Evolutionary conservation across 805 yeast species (phyloP).

Genomic region (Lipomyces sp.): DNA sequence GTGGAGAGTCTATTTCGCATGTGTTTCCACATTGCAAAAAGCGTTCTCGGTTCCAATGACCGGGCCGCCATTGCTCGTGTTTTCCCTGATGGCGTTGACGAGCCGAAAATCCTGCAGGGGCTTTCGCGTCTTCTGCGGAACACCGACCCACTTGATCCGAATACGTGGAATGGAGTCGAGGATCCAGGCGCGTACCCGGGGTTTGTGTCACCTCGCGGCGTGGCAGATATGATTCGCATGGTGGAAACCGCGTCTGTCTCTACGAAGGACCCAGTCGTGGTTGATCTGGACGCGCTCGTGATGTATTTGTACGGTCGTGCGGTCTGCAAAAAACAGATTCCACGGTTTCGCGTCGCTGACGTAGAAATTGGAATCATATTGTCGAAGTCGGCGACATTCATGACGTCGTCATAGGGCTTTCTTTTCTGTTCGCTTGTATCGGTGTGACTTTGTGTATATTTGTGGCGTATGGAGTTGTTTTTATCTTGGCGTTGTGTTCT

Average conservation of each 20-base stretch:
- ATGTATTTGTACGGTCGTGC: conserved; percentile 11
- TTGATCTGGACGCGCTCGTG: conserved; percentile 10
- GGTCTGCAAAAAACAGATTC: conserved; percentile 3
- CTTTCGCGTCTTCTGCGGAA: neutral
- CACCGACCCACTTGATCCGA: neutral
- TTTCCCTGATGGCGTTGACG: conserved; percentile 6
- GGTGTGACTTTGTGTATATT: too few relatives aligned
- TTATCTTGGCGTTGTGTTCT: too few relatives aligned
- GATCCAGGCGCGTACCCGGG: neutral
- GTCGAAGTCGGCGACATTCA: too few relatives aligned
- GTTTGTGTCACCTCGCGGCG: conserved; percentile 1
- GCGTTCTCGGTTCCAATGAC: neutral
- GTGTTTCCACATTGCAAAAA: conserved; percentile 10
- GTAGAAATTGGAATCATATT: conserved; percentile 5
- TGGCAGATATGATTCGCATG: neutral
- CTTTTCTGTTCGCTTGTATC: too few relatives aligned
- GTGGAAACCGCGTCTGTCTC: neutral
- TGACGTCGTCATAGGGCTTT: too few relatives aligned
- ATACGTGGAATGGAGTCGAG: neutral
- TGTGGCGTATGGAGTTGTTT: too few relatives aligned
- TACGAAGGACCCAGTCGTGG: neutral
- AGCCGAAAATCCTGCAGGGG: neutral
- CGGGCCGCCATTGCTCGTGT: neutral
- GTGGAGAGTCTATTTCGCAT: conserved; percentile 8
- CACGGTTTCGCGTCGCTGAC: conserved; percentile 6